Conservation (phyloP, 1,139 yeast species). For the Saccharomycopsis crataegensis region DNA sequence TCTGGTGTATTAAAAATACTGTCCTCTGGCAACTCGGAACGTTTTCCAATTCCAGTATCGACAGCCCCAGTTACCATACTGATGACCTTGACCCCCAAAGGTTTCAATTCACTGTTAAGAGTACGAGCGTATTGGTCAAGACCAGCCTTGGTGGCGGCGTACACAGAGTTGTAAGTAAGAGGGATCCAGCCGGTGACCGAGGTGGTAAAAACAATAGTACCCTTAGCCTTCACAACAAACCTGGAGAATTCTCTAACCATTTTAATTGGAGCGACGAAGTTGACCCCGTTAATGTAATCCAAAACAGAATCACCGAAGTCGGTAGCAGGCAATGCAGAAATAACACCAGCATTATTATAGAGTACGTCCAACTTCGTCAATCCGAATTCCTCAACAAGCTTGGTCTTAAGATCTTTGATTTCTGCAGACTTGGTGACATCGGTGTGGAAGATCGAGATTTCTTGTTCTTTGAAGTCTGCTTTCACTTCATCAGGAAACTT, state of each 20-base stretch:
- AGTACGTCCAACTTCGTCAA: constrained; percentile 46
- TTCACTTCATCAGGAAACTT: constrained; percentile 46
- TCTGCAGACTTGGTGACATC: constrained; percentile 52
- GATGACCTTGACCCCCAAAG: constrained; percentile 65
- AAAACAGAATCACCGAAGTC: constrained; percentile 52
- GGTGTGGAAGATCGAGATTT: constrained; percentile 31
- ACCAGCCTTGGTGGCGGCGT: constrained; percentile 69
- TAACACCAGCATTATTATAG: constrained; percentile 62
- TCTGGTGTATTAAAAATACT: constrained; percentile 50
- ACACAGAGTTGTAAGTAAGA: constrained; percentile 66
- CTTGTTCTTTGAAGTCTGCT: constrained; percentile 39
- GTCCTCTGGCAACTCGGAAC: constrained; percentile 44
- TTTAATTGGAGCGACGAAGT: constrained; percentile 62
- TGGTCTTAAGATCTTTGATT: constrained; percentile 38
- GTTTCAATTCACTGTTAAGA: constrained; percentile 59
- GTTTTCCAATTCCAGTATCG: constrained; percentile 51
- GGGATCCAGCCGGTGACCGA: constrained; percentile 60
- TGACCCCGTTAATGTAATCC: constrained; percentile 51
- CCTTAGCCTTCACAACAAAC: constrained; percentile 56
- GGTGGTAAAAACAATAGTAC: constrained; percentile 70
- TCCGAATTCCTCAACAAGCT: constrained; percentile 33
- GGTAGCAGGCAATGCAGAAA: constrained; percentile 65
- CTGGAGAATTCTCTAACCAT: constrained; percentile 51
- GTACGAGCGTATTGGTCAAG: constrained; percentile 61
- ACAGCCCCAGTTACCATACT: constrained; percentile 68